These are phyloP conservation scores for Penicillium decumbens DNA, from an alignment of 2,329 filamentous ascomycete species.

Conservation along the genomic window DNA sequence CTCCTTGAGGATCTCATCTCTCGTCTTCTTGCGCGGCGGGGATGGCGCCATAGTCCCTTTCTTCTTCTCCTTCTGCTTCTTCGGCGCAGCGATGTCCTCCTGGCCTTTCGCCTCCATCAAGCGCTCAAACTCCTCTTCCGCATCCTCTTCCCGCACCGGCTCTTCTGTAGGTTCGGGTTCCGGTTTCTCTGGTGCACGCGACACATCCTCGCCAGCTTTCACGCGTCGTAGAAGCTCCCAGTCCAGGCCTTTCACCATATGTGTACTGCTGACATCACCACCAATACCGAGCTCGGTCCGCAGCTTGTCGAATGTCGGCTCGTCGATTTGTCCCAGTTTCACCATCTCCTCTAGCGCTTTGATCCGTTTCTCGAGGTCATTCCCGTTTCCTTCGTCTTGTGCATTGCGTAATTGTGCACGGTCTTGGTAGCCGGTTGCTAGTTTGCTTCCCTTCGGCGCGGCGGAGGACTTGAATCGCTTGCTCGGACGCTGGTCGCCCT, in stretches of 20 bases:
- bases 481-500: conserved; percentile 49
- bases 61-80: conserved; percentile 43
- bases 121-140: conserved; percentile 59
- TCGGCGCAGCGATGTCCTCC: conserved; percentile 29
- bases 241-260: conserved; percentile 89
- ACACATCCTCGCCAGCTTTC: conserved; percentile 53
- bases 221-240: conserved; percentile 60
- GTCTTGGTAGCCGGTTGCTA: conserved; percentile 78
- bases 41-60: conserved; percentile 49
- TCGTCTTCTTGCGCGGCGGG: conserved; percentile 48
- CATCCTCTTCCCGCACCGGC: conserved; percentile 41
- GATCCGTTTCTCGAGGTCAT: conserved; percentile 61
- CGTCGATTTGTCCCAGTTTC: conserved; percentile 79
- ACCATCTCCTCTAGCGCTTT: conserved; percentile 75
- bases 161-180: conserved; percentile 24
- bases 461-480: conserved; percentile 72
- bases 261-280: conserved; percentile 73
- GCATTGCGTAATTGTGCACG: conserved; percentile 62
- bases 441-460: conserved; percentile 75
- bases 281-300: conserved; percentile 70
- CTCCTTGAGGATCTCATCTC: conserved; percentile 58
- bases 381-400: conserved; percentile 51
- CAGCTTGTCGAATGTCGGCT: conserved; percentile 69
- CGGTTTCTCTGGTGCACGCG: conserved; percentile 23
- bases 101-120: conserved; percentile 38